Evolutionary conservation across 768 basidiomycete species (phyloP).

Genomic region (Hydnomerulius pinastri): DNA sequence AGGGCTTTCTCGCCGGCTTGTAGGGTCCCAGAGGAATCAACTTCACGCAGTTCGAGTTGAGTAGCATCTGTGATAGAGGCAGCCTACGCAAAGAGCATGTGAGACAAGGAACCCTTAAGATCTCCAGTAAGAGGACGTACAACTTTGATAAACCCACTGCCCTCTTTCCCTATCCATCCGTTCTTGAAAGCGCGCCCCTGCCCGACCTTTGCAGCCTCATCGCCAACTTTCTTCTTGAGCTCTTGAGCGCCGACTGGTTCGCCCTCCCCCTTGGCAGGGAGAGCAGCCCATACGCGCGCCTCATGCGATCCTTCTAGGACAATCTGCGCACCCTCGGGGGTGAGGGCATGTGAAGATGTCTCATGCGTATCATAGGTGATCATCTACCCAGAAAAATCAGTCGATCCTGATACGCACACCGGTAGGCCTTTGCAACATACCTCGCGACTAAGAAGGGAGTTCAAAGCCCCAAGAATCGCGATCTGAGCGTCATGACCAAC

Average conservation of each 20-base stretch:
- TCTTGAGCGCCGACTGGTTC: constrained; percentile 63
- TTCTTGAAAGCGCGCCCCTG: constrained; percentile 97
- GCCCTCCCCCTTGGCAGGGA: constrained; percentile 72
- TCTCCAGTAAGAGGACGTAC: constrained; percentile 47
- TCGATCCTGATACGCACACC: constrained; percentile 4
- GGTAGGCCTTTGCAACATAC: constrained; percentile 43
- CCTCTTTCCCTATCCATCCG: constrained; percentile 94
- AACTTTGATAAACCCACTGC: constrained; percentile 80
- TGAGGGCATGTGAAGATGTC: constrained; percentile 68
- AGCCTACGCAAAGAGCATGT: constrained; percentile 44
- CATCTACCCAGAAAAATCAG: constrained; percentile 57
- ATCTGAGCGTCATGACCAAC: constrained; percentile 78
- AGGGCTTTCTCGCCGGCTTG: constrained; percentile 77
- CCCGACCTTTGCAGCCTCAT: constrained; percentile 89
- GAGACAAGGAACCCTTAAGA: background rate
- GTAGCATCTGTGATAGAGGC: constrained; percentile 72
- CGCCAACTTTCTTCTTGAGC: constrained; percentile 77
- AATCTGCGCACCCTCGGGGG: constrained; percentile 82
- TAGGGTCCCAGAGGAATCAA: constrained; percentile 72
- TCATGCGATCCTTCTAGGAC: constrained; percentile 88
- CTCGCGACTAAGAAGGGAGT: constrained; percentile 85
- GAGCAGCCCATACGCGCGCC: constrained; percentile 87
- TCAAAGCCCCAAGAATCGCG: constrained; percentile 84
- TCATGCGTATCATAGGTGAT: constrained; percentile 80
- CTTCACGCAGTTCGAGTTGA: constrained; percentile 69